phyloP scores from a whole-genome alignment of 2,329 filamentous ascomycete genomes.

The Fusarium nurragi region DNA sequence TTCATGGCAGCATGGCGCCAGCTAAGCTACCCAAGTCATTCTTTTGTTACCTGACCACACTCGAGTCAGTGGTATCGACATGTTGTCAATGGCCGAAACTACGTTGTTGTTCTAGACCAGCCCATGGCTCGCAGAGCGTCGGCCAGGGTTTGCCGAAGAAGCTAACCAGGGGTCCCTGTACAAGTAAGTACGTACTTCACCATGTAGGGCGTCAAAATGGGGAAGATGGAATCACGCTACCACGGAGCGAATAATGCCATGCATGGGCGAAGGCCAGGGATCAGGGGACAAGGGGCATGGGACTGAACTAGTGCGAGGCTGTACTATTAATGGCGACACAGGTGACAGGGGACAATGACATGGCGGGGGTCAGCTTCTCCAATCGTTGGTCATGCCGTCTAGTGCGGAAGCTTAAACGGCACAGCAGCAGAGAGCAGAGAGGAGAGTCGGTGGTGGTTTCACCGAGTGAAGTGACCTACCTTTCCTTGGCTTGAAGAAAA shows the following conservation, averaged over 20 bases:
- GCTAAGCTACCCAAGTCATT: neutral
- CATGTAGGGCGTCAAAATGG: conserved; percentile 10
- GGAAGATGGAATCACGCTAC: conserved; percentile 16
- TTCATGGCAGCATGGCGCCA: conserved; percentile 1
- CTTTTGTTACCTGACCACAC: neutral
- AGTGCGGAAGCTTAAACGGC: conserved; percentile 41
- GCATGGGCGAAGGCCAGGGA: neutral
- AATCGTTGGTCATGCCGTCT: conserved; percentile 9
- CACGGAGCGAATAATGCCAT: conserved; percentile 13
- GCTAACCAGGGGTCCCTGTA: conserved; percentile 15
- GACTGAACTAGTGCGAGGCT: conserved; percentile 13
- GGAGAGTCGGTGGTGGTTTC: conserved; percentile 3
- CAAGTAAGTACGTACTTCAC: no score
- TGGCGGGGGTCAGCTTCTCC: conserved; percentile 11
- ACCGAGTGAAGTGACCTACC: neutral
- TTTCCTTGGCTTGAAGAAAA: neutral
- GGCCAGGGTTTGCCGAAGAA: conserved; percentile 27
- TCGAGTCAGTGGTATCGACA: neutral
- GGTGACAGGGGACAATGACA: conserved; percentile 6
- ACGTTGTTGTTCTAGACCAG: conserved; percentile 35
- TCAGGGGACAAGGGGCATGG: neutral
- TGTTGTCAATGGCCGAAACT: neutral
- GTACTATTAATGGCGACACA: conserved; percentile 38
- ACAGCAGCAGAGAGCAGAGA: conserved; percentile 11
- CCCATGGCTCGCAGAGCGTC: conserved; percentile 27